Evolutionary conservation across 179 eudicot genomes (phyloP).

Genomic region (Carnegiea gigantea): DNA sequence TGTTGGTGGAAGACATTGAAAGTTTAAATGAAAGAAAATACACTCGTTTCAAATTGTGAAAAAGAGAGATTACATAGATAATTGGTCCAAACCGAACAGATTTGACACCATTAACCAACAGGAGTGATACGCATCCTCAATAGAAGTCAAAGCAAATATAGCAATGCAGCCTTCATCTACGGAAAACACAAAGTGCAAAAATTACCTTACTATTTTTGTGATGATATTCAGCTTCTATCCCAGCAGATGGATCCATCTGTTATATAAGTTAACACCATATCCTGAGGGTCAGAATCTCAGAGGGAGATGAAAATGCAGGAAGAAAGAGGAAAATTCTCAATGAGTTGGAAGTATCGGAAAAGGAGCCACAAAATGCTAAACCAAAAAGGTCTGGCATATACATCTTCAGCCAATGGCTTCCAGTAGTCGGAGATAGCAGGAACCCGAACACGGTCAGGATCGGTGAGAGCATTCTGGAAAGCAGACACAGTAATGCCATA

Average conservation of each 20-base stretch:
- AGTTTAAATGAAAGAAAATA: no score
- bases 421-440: slow-evolving; percentile 82
- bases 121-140: neutral
- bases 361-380: neutral
- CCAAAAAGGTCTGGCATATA: slow-evolving; percentile 30
- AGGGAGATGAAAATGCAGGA: neutral
- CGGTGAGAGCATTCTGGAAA: slow-evolving; percentile 89
- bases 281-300: neutral
- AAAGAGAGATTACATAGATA: neutral
- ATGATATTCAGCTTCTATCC: slow-evolving; percentile 96
- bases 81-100: neutral
- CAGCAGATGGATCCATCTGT: slow-evolving; percentile 94
- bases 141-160: neutral
- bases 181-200: slow-evolving; percentile 20
- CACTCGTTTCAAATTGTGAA: neutral
- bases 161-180: slow-evolving; percentile 12
- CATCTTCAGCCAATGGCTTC: slow-evolving; percentile 97
- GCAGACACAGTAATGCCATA: slow-evolving; percentile 5
- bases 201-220: slow-evolving; percentile 91
- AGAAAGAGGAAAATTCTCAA: neutral
- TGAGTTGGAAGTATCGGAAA: neutral
- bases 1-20: neutral
- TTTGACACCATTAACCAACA: neutral
- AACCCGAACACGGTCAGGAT: slow-evolving; percentile 79
- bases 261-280: slow-evolving; percentile 18